These are phyloP conservation scores for Pseudonitzschia multistriata DNA, from an alignment of 108 stramenopile species.

Conservation along the genomic window DNA sequence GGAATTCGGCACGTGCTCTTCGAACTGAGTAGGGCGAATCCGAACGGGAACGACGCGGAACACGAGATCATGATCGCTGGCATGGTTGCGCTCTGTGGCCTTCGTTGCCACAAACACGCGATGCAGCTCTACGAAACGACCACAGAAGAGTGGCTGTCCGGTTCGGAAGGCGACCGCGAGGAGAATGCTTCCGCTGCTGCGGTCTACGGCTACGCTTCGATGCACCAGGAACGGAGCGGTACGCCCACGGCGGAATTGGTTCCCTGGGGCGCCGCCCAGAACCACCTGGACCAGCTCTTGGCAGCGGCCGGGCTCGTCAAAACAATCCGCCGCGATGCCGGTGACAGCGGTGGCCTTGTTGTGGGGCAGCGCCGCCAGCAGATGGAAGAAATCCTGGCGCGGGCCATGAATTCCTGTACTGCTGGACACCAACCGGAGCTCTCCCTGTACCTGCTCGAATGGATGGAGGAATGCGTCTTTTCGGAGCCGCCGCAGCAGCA, in stretches of 20 bases:
- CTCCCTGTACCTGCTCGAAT: slow-evolving; percentile 17
- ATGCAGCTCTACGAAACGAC: slow-evolving; percentile 17
- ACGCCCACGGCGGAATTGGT: slow-evolving; percentile 8
- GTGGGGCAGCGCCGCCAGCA: background rate
- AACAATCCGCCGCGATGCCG: background rate
- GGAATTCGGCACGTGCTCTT: slow-evolving; percentile 15
- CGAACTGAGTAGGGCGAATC: background rate
- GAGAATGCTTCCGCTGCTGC: background rate
- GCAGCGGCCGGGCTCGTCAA: background rate
- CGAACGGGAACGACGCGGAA: background rate
- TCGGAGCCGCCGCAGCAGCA: slow-evolving; percentile 3
- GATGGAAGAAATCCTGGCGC: slow-evolving; percentile 12
- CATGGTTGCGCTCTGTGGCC: slow-evolving; percentile 46
- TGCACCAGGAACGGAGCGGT: slow-evolving; percentile 13
- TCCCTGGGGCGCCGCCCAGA: slow-evolving; percentile 22
- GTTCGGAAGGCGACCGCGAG: background rate
- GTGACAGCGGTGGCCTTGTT: background rate
- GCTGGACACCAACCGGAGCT: slow-evolving; percentile 27
- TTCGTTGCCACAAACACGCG: slow-evolving; percentile 41
- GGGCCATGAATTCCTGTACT: slow-evolving; percentile 31
- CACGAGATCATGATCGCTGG: slow-evolving; percentile 31
- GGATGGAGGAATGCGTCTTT: slow-evolving; percentile 5
- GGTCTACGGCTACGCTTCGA: slow-evolving; percentile 17
- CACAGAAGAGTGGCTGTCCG: background rate
- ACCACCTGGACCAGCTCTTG: slow-evolving; percentile 20